phyloP scores from a whole-genome alignment of 306 rosid species.

The Gynostemma pentaphyllum region DNA sequence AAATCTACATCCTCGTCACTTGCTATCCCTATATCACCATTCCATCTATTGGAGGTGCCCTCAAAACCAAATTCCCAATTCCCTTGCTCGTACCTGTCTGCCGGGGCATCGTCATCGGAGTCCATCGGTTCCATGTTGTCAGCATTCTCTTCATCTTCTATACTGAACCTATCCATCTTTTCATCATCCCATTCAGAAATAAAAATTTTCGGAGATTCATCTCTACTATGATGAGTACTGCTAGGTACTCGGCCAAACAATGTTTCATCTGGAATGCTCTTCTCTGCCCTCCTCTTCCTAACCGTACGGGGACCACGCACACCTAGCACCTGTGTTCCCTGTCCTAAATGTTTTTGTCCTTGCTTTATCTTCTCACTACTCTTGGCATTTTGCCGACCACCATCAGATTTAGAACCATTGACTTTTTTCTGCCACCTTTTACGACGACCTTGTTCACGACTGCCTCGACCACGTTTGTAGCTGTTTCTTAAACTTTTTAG shows the following conservation, averaged over 20 bases:
- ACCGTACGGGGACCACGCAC: constrained; percentile 86
- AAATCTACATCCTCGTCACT: constrained; percentile 78
- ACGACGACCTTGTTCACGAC: constrained; percentile 56
- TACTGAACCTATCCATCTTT: constrained; percentile 27
- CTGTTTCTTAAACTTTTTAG: constrained; percentile 39
- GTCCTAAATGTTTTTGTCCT: constrained; percentile 43
- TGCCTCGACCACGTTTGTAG: constrained; percentile 60
- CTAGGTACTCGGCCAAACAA: constrained; percentile 25
- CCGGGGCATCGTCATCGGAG: constrained; percentile 72
- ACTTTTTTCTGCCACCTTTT: constrained; percentile 45
- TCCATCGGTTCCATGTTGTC: constrained; percentile 58
- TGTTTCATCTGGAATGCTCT: constrained; percentile 56
- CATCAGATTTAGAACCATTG: constrained; percentile 30
- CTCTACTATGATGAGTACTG: constrained; percentile 34
- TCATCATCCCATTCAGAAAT: constrained; percentile 75
- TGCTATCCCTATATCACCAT: constrained; percentile 29
- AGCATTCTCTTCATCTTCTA: constrained; percentile 39
- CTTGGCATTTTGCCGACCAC: constrained; percentile 29
- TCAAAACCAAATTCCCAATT: constrained; percentile 73
- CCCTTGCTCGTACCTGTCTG: constrained; percentile 65
- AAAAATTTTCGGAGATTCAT: constrained; percentile 48
- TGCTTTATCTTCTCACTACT: constrained; percentile 29
- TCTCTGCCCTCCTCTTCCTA: constrained; percentile 65
- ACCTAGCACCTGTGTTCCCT: constrained; percentile 47
- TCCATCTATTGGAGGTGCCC: constrained; percentile 56